phyloP scores from a whole-genome alignment of 306 rosid species.

The Coriaria nepalensis region DNA sequence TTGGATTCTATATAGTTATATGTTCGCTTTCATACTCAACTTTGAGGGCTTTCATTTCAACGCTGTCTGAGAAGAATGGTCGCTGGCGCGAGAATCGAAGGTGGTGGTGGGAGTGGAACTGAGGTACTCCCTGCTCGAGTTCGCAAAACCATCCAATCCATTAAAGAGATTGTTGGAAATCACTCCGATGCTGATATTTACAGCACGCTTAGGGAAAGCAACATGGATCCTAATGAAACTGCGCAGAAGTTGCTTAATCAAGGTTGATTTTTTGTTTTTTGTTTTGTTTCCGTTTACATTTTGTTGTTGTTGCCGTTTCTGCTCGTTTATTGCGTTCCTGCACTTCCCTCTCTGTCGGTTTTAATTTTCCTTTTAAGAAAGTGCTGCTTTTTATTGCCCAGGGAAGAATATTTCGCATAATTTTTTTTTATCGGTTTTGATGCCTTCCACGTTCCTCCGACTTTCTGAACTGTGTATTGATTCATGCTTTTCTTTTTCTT shows the following conservation, averaged over 20 bases:
- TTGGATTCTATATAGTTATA: neutral
- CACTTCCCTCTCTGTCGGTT: neutral
- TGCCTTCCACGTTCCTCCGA: neutral
- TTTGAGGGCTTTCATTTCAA: neutral
- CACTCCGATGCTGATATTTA: slow-evolving; percentile 91
- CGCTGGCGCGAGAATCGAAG: slow-evolving; percentile 47
- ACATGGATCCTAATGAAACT: slow-evolving; percentile 99
- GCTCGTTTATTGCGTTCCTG: neutral
- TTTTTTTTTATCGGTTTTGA: neutral
- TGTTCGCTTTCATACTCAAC: neutral
- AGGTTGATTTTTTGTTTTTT: slow-evolving; percentile 27
- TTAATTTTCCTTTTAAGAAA: neutral
- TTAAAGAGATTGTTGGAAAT: slow-evolving; percentile 74
- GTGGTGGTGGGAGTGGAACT: slow-evolving; percentile 60
- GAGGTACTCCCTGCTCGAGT: slow-evolving; percentile 52
- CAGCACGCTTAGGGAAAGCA: slow-evolving; percentile 57
- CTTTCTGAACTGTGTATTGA: neutral
- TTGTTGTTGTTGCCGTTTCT: neutral
- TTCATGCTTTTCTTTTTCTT: slow-evolving; percentile 10
- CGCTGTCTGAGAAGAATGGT: slow-evolving; percentile 40
- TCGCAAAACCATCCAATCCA: slow-evolving; percentile 73
- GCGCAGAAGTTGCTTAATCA: slow-evolving; percentile 91
- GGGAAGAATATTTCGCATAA: no score
- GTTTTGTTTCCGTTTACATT: neutral
- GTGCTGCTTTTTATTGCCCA: no score